Evolutionary conservation across 2,329 filamentous ascomycete species (phyloP).

Genomic region (Xylariaceae sp.): DNA sequence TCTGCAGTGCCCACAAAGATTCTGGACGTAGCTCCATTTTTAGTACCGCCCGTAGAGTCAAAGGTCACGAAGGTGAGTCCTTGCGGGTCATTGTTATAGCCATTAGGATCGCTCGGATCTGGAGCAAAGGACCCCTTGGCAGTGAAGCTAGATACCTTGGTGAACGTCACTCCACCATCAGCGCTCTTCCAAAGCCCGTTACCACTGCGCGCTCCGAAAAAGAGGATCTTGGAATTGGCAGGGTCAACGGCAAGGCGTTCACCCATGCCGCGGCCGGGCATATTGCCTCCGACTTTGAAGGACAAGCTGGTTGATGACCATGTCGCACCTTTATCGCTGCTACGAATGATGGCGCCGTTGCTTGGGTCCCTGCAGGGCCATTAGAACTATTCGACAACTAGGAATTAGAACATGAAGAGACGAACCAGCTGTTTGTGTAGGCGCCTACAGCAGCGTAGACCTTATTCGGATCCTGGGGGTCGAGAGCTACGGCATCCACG

Average conservation of each 20-base stretch:
- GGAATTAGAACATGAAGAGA: not conserved
- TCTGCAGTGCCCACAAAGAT: conserved; percentile 64
- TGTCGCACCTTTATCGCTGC: conserved; percentile 58
- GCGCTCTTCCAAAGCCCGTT: conserved; percentile 65
- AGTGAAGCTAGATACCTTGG: conserved; percentile 58
- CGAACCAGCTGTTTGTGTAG: conserved; percentile 63
- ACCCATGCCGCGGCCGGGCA: conserved; percentile 65
- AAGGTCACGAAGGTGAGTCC: conserved; percentile 62
- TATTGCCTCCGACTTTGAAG: conserved; percentile 68
- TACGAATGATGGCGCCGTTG: conserved; percentile 59
- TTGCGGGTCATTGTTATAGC: conserved; percentile 53
- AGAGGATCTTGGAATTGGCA: conserved; percentile 60
- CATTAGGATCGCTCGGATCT: conserved; percentile 51
- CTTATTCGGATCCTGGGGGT: conserved; percentile 57
- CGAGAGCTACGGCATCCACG: conserved; percentile 61
- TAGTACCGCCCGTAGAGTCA: conserved; percentile 55
- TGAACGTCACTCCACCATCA: conserved; percentile 60
- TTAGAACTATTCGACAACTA: not conserved
- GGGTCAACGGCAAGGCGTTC: conserved; percentile 65
- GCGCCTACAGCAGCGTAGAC: conserved; percentile 61
- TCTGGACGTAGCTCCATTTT: conserved; percentile 56
- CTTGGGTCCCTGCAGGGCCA: conserved; percentile 53
- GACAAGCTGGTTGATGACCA: conserved; percentile 56
- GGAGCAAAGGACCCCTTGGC: conserved; percentile 56
- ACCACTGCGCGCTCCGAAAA: conserved; percentile 63